Base-by-base conservation (phyloP, 371 early-diverging fungal genomes). In the Mucor circinelloides region DNA sequence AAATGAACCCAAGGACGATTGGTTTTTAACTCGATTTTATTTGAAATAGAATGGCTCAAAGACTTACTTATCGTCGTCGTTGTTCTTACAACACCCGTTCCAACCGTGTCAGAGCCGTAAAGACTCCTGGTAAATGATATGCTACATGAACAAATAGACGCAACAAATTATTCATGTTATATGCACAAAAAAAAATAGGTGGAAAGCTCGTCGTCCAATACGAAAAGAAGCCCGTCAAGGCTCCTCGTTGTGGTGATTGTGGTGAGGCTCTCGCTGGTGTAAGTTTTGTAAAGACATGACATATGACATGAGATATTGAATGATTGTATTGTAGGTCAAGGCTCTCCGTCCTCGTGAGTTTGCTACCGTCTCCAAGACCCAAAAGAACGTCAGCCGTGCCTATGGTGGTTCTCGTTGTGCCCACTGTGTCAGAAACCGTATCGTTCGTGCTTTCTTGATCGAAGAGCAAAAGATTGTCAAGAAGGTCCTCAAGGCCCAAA, bases 391-490 rank as follows among this genome's bases (percentile, higher is more conserved):
- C 74, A 89, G 87, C 84, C 95, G 99, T 78, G 95, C 97, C 66
- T 99, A 99, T 83, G 99, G 99, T 86, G 98, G 98, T 67, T 92
- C 92, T 73, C 95, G 96, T 70, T 98, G 97, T 86, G 89, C 89
- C 71, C 77, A 80, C 83, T 97, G 98, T 86, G 98, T 98, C 66
- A 92, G 97, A 79, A 88, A 88, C 80, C 93, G 95, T 73, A 96
- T 98, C 85, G 94, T 98, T 74, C 96, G 99, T 74, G 96, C 98
- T 75, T 98, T 98, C 94, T 89, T 98, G 79, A 94, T 98, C 70
- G 99, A 98, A 89, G 99, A 98, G 89, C 98, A 97, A 88, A 97
- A 97, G 95, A 97, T 98, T 76, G 97, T 97, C 84, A 97, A 97
- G 95, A 95, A 92, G 86, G 95, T 97, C 73, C 87, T 96, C 77